A percentile compares a stretch with the other conserved stretches of the same genome.
Conservation (phyloP, 2,329 filamentous ascomycete species). For the Diaporthe australafricana region DNA sequence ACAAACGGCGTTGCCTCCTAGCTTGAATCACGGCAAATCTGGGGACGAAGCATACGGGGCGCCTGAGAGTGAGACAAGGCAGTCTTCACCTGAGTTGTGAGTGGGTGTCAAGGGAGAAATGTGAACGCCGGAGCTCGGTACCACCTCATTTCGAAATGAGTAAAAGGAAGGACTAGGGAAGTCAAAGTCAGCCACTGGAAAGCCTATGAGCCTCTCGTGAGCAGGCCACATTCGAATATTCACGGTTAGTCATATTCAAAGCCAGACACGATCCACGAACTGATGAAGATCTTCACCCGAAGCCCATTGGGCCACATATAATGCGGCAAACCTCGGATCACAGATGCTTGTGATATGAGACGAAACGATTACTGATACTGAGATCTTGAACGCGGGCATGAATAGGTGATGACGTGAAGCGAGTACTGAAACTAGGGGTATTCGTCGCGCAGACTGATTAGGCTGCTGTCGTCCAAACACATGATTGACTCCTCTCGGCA, state of each 20-base stretch:
- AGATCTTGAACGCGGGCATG: not conserved
- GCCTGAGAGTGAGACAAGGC: not conserved
- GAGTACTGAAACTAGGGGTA: slow-evolving; percentile 2
- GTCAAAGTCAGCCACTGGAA: too few relatives aligned
- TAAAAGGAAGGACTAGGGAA: not conserved
- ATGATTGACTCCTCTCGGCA: not conserved
- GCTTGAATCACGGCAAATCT: too few relatives aligned
- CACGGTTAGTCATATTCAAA: too few relatives aligned
- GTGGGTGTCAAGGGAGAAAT: too few relatives aligned
- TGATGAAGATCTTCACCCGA: not conserved
- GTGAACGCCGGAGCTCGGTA: not conserved
- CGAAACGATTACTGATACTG: not conserved
- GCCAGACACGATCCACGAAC: not conserved
- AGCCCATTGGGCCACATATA: not conserved
- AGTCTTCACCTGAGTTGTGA: too few relatives aligned
- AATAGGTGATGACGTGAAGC: not conserved
- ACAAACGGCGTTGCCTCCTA: too few relatives aligned
- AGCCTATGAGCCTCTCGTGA: not conserved
- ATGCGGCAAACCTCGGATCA: not conserved
- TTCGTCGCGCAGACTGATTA: not conserved
- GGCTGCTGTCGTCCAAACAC: not conserved
- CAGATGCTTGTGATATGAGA: not conserved
- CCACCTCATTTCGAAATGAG: not conserved
- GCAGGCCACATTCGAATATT: too few relatives aligned
- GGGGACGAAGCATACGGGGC: not conserved